Evolutionary conservation across 1,139 yeast genomes (phyloP), one percentile per base, ranked within the genome.

Genomic region (Nakaseomyces kungkrabaensis): DNA sequence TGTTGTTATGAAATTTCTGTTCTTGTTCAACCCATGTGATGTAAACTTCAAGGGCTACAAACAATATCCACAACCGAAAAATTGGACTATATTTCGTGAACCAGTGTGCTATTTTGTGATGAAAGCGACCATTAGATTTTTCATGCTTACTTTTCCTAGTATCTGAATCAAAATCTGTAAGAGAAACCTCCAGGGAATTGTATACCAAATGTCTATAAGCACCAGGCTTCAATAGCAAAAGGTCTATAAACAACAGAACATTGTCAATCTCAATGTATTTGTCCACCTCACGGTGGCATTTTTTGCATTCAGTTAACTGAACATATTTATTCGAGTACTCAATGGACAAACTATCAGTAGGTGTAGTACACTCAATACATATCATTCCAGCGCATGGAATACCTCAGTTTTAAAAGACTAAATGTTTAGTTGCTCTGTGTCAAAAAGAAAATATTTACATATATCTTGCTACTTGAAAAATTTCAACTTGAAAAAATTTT

Each of bases 21-120:
- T 92, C 98, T 54, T 85, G 90, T 48, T 84, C 79, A 0, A 96
- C 96, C 97, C 98, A 92, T 1, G 81, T 81, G 48, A 92, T 69
- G 62, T 92, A 94, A 7, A 92, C 95, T 56, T 92, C 97, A 59
- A 90, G 88, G n/a, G 94, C 72, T 0, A 87, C 70, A 50, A 85
- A 73, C 50, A 92, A 71, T 3, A 84, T 60, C 58, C 86, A 71
- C 45, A 86, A 69, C 37, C 95, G 72, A 25, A 59, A 61, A 8
- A 68, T 52, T 24, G 55, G 55, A 49, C 60, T 67, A 44, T 54
- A 72, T 41, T 56, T 61, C 6, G 46, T 34, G 11, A 59, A 48
- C 68, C 67, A 66, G 11, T 50, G 29, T 4, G 9, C 13, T 25
- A 41, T 29, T 5, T 10, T 38, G 4, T 24, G 42, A 5, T 11